These are phyloP conservation scores for Fraxinus baroniana DNA, from an alignment of 305 asterid genomes.

Conservation along the genomic window DNA sequence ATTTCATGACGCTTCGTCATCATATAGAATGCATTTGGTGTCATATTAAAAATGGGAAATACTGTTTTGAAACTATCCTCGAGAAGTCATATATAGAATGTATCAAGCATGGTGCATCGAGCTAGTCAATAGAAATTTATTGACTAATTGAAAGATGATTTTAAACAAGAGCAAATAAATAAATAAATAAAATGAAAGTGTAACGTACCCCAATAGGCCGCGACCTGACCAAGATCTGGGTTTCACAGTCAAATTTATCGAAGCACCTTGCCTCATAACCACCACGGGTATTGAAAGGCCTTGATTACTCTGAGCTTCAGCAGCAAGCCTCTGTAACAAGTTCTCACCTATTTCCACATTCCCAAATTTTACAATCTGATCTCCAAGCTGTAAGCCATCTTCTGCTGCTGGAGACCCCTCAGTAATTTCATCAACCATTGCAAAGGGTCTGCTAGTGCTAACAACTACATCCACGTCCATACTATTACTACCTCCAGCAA, in stretches of 20 bases:
- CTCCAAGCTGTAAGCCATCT: slow-evolving; percentile 94
- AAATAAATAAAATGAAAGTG: not conserved
- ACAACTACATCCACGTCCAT: slow-evolving; percentile 59
- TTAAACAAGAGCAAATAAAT: not conserved
- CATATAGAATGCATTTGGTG: not conserved
- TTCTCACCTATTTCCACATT: slow-evolving; percentile 69
- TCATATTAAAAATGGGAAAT: not conserved
- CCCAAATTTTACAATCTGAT: slow-evolving; percentile 88
- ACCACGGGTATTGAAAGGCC: slow-evolving; percentile 56
- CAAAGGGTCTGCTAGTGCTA: slow-evolving; percentile 72
- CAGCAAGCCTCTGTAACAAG: slow-evolving; percentile 65
- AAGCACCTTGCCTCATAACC: slow-evolving; percentile 74
- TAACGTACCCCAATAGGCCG: slow-evolving; percentile 79
- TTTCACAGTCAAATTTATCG: slow-evolving; percentile 52
- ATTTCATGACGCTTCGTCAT: not conserved
- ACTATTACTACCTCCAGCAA: slow-evolving; percentile 34
- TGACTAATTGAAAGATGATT: not conserved
- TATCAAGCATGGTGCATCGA: not conserved
- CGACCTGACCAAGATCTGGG: slow-evolving; percentile 92
- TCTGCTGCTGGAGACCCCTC: slow-evolving; percentile 95
- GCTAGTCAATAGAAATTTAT: not conserved
- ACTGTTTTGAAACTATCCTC: not conserved
- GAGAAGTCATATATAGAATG: not conserved
- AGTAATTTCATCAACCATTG: slow-evolving; percentile 79
- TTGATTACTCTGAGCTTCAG: slow-evolving; percentile 72